Base-by-base conservation (phyloP, 176 grass and related monocot genomes). In the Elymus sibiricus region DNA sequence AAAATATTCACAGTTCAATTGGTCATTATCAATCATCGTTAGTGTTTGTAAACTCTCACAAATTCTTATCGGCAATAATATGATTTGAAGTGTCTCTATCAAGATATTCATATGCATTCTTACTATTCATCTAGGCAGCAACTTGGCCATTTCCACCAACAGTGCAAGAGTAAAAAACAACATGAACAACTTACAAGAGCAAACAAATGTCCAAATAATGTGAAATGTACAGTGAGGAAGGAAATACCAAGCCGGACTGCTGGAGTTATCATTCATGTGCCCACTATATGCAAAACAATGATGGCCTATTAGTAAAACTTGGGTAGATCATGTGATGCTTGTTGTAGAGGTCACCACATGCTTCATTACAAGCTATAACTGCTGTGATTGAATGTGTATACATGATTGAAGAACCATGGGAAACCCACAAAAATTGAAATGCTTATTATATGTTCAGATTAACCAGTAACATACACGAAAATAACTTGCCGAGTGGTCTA, bases 231-330 rank as follows among this genome's bases (percentile, higher is more conserved):
- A 87, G 8, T 31, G 37, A n/a, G 79, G 35, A 74, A 84, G 47
- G 60, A 38, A 64, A 61, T 74, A 61, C 75, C 68, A 75, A 60
- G 56, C 80, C 79, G 80, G 59, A 83, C 26, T 37, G 56, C 80
- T 84, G 80, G 59, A 83, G 34, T 37, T 29, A 69, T 80, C 76
- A 91, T 80, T 87, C 85, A 91, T 80, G 38, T 29, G 9, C 28
- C 47, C 58, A 80, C 73, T 60, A 79, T 65, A 75, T 47, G 44
- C 59, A 61, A 76, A 72, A 68, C 58, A 84, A 87, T 84, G 55
- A 75, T 87, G 56, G 22, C 28, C 65, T 69, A 75, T 31, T 64
- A 79, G 35, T 59, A 80, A 84, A 75, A 49, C 26, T 22, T 22
- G 3, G 21, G 47, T 49, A 59, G 29, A 78, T 34, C 75, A 58